Base-by-base conservation (phyloP, 2,329 filamentous ascomycete genomes). In the Ophiostoma sp. region DNA sequence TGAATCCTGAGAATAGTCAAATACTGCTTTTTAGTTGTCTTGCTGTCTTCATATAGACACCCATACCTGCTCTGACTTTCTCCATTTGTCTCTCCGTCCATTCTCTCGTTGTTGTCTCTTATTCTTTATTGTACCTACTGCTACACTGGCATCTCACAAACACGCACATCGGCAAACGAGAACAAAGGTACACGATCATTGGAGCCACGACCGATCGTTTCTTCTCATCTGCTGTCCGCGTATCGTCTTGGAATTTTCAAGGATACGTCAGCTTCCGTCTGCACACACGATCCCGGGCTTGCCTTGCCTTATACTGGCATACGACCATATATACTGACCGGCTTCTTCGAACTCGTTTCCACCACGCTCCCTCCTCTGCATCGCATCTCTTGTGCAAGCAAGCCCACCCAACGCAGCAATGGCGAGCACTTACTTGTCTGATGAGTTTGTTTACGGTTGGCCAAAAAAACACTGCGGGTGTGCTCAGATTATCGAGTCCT, bases 391-490 rank as follows among this genome's bases (percentile, higher is more conserved):
- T 52, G 3, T 18, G 12, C 49, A n/a, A 52, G 12, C 49, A n/a
- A 52, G 7, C 40, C 38, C 42, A 27, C n/a, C 16, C 42, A 44
- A 40, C 18, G 8, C 16, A 14, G 67, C 2, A 42, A 72, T 71
- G 69, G 18, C 49, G 1, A 12, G 45, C 8, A 27, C 27, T 27
- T 27, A 52, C 45, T 65, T 65, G 1, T 9, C 64, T 8, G 69
- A 70, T 45, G 71, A 72, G 12, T 71, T 72, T 58, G 70, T 72
- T 44, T 68, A 67, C 18, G 70, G 70, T 4, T 72, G 69, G 69
- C 68, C 70, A 3, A 55, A 16, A 9, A 72, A 70, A 18, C 44
- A 58, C 38, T 72, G 71, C 18, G 71, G 71, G 3, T 72, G 71
- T 9, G 14, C 64, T 1, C 70, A 69, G 47, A 45, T 72, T 9